phyloP scores from a whole-genome alignment of 768 basidiomycete genomes.

The Lentinula sp. region DNA sequence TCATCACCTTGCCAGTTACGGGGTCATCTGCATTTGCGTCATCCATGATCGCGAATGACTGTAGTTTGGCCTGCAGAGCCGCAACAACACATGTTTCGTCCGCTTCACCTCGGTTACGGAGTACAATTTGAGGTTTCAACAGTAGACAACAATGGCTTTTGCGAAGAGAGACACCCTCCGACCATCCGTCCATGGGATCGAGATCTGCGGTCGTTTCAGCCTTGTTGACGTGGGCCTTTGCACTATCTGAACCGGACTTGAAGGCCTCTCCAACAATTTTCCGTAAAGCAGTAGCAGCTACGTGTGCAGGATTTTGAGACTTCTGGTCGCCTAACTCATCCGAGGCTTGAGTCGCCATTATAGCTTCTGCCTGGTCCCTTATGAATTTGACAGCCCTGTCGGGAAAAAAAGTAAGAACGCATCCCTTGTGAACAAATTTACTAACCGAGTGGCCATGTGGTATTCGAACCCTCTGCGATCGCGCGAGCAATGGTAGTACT shows the following conservation, averaged over 20 bases:
- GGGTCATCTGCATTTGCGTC: constrained; percentile 72
- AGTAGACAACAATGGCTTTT: constrained; percentile 82
- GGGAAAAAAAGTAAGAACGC: not conserved
- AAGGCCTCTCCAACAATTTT: constrained; percentile 52
- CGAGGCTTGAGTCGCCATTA: constrained; percentile 12
- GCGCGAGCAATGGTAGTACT: constrained; percentile 82
- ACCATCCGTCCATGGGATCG: constrained; percentile 68
- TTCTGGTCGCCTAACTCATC: constrained; percentile 19
- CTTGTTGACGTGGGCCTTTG: constrained; percentile 17
- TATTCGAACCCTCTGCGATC: constrained; percentile 78
- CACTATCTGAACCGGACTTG: constrained; percentile 38
- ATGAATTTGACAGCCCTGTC: constrained; percentile 80
- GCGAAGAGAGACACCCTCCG: constrained; percentile 58
- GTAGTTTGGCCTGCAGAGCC: constrained; percentile 74
- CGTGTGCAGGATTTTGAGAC: constrained; percentile 45
- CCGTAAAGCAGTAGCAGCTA: constrained; percentile 61
- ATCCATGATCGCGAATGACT: constrained; percentile 79
- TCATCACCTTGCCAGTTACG: constrained; percentile 66
- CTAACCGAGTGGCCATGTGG: constrained; percentile 79
- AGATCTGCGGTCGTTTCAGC: constrained; percentile 26
- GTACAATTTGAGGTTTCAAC: constrained; percentile 84
- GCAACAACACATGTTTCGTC: constrained; percentile 68
- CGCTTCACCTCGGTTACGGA: constrained; percentile 49
- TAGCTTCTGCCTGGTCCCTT: constrained; percentile 67
- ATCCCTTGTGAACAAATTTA: constrained; percentile 5